Base-by-base conservation (phyloP, 352 stramenopile species). In the Phytophthora quininea region DNA sequence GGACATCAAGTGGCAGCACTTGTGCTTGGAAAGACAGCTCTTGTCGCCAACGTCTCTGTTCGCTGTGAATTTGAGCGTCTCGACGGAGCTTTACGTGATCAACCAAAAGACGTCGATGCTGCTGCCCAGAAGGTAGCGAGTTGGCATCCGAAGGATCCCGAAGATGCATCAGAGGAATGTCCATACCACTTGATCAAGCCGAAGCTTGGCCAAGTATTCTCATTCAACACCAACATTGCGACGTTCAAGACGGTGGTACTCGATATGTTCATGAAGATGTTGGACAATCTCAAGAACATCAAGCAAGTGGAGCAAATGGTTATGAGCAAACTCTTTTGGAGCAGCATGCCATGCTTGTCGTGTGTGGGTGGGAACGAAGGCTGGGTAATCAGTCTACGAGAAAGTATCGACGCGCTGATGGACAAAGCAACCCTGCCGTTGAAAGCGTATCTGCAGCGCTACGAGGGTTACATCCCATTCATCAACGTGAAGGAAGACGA, bases 291-390 rank as follows among this genome's bases (percentile, higher is more conserved):
- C 4, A 93, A 93, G 65, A 84, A 82, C 51, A 93, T 95, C 65
- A 92, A 91, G 57, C 87, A 95, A 64, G 84, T 95, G 8, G 95
- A 98, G 72, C 84, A 96, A 40, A 74, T 84, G 27, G 92, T 98
- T 31, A 98, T 98, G 95, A 93, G 96, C 64, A 96, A 96, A 61
- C 78, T 98, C 0, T 98, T 98, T 50, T 98, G 95, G 95, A 95
- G 89, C 58, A 93, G 91, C 50, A 86, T 98, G 59, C 95, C 95
- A 9, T 87, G 92, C 42, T 85, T 98, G 3, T 78, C 82, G 7
- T 85, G 75, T 51, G 84, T 98, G 3, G 93, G 87, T 51, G 62
- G 73, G n/a, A 92, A 77, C 32, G 94, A 98, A 83, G 65, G 79
- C 1, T 98, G 91, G 92, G 91, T 97, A 1, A 33, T 79, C 0